These are phyloP conservation scores for Botrytis elliptica DNA, from an alignment of 2,329 filamentous ascomycete genomes.

Conservation along the genomic window DNA sequence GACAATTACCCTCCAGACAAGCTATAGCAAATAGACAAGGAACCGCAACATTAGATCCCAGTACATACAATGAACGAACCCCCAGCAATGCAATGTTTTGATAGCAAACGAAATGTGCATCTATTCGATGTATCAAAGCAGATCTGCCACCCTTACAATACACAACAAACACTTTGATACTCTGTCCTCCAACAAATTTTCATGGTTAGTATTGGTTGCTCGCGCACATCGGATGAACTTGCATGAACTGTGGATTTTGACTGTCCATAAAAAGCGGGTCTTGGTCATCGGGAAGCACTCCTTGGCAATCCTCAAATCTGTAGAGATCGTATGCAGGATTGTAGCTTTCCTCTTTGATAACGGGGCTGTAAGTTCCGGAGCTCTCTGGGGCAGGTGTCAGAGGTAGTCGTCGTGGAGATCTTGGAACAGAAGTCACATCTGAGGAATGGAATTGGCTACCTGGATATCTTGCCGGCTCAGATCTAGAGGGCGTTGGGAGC, in stretches of 20 bases:
- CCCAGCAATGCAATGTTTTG: constrained; percentile 11
- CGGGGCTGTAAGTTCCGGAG: constrained; percentile 22
- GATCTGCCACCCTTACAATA: constrained; percentile 19
- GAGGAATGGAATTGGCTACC: constrained; percentile 4
- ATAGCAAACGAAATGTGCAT: constrained; percentile 11
- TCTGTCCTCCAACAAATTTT: not conserved
- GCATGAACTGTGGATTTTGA: constrained; percentile 25
- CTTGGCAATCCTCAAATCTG: constrained; percentile 33
- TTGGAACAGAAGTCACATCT: constrained; percentile 14
- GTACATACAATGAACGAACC: constrained; percentile 4
- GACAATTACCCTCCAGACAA: not conserved
- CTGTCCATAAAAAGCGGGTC: constrained; percentile 33
- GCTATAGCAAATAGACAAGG: constrained; percentile 14
- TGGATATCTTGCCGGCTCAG: not conserved
- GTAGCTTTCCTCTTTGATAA: constrained; percentile 24
- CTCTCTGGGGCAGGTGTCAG: constrained; percentile 28
- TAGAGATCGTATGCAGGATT: constrained; percentile 31
- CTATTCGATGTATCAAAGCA: constrained; percentile 12
- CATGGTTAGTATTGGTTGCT: constrained; percentile 18
- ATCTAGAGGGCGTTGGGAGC: not conserved
- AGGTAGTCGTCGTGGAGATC: constrained; percentile 23
- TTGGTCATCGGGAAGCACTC: constrained; percentile 31
- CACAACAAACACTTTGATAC: constrained; percentile 7
- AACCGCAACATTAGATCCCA: not conserved
- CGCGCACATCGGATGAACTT: constrained; percentile 21